Percentiles rank a stretch among this genome's conserved stretches.
Evolutionary conservation across 1,139 yeast genomes (phyloP).

Genomic region (Pichia sorboxylosa): DNA sequence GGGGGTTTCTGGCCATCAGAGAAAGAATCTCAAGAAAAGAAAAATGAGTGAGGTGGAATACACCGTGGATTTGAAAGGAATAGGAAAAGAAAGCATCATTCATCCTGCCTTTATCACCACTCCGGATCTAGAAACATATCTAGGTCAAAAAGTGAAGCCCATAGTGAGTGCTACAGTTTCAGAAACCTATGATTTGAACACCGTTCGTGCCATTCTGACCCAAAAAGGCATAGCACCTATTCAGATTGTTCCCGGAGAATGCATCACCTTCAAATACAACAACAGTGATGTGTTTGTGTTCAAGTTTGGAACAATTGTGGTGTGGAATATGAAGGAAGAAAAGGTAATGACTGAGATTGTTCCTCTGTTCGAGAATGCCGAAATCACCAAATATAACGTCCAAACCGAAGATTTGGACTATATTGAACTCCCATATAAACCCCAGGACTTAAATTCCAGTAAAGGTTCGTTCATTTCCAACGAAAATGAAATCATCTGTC

Average conservation of each 20-base stretch:
- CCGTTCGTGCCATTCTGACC: conserved; percentile 27
- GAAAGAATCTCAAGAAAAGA: conserved; percentile 7
- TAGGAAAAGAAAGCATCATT: conserved; percentile 6
- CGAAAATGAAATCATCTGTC: conserved; percentile 14
- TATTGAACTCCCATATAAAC: conserved; percentile 43
- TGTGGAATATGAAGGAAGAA: conserved; percentile 64
- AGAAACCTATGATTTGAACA: conserved; percentile 50
- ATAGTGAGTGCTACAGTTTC: conserved; percentile 63
- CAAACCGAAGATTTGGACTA: conserved; percentile 87
- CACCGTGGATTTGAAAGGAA: no score
- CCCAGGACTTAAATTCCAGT: conserved; percentile 16
- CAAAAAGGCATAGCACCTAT: conserved; percentile 28
- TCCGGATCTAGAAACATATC: conserved; percentile 9
- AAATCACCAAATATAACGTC: conserved; percentile 37
- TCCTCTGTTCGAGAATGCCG: conserved; percentile 38
- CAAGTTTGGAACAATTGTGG: conserved; percentile 65
- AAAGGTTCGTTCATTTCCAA: conserved; percentile 6
- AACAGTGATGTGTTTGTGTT: conserved; percentile 39
- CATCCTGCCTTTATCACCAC: conserved; percentile 13
- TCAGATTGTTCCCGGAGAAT: conserved; percentile 55
- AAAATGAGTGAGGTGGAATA: not conserved
- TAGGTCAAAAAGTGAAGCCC: conserved; percentile 25
- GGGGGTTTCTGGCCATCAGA: conserved; percentile 5
- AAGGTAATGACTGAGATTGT: conserved; percentile 30
- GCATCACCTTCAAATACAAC: conserved; percentile 32